These are phyloP conservation scores for Apiospora malaysiana DNA, from an alignment of 2,329 filamentous ascomycete genomes.

Conservation along the genomic window DNA sequence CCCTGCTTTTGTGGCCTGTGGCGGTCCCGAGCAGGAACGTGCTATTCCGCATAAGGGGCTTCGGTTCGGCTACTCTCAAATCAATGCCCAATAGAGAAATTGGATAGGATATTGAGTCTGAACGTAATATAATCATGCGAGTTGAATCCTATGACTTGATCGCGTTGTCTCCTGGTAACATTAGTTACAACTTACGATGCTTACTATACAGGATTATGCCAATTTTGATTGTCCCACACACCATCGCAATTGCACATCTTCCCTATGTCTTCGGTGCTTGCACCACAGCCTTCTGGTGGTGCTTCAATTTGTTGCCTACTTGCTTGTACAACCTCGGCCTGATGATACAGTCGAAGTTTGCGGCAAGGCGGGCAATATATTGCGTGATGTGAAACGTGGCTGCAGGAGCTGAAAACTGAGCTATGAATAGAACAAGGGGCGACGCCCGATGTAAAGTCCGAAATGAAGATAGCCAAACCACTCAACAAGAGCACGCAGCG, in stretches of 20 bases:
- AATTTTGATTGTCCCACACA: background rate
- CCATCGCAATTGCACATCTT: no score
- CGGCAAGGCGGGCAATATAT: background rate
- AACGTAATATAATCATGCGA: no score
- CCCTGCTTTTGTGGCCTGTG: background rate
- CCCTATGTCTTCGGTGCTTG: no score
- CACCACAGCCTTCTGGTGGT: no score
- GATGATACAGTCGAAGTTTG: background rate
- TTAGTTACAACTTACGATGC: background rate
- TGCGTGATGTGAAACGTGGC: background rate
- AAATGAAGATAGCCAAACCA: background rate
- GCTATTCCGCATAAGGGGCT: background rate
- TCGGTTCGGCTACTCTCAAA: background rate
- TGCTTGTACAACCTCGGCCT: background rate
- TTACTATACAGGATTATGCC: background rate
- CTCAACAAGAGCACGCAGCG: background rate
- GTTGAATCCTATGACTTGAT: background rate
- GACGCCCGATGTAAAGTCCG: background rate
- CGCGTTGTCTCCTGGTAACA: background rate
- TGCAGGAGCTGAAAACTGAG: background rate
- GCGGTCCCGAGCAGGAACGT: background rate
- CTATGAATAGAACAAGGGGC: background rate
- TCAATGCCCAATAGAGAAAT: background rate
- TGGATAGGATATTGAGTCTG: background rate
- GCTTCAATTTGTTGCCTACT: background rate